Base-by-base conservation (phyloP, 768 basidiomycete species). In the Boletus reticulatus region DNA sequence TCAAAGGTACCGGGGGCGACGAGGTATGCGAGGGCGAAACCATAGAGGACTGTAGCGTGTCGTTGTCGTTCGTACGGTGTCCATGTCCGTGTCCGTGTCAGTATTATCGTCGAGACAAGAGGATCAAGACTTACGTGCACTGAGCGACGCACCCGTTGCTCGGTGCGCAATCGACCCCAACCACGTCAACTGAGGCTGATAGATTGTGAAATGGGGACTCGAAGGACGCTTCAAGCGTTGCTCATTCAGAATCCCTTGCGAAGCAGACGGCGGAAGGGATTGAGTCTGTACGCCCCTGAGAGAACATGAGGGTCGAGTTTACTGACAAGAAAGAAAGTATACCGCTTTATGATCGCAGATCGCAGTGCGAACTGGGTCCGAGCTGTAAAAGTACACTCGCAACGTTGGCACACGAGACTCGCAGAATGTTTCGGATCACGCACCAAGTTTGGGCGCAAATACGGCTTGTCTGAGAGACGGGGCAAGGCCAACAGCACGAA, bases 161-260 rank as follows among this genome's bases (percentile, higher is more conserved):
- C 97, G 89, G 75, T 98, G 88, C 39, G 81, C 84, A 64, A 96
- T 93, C 17, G 94, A 97, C 6, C 75, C 80, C 52, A 91, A 14
- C 92, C 92, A 96, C 36, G 96, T 98, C 45, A 98, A 73, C 74
- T 98, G 92, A 2, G 89, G 90, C 67, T 95, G 88, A 76, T 99
- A 99, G 74, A 99, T 98, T 53, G 94, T 94, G 69, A 94, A 89
- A 72, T 98, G 95, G 10, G 97, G 97, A 65, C 89, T 91, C 58
- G 82, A 89, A 17, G 97, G 96, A n/a, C 97, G 88, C 47, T 78
- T 77, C 48, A 92, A 75, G 60, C 97, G 89, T 72, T 98, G 95
- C 62, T 81, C 73, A 80, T 98, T 96, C 64, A 98, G 78, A 59
- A 94, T 88, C 5, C 77, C 78, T 36, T 75, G 68, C 11, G 78